phyloP scores from a whole-genome alignment of 2,329 filamentous ascomycete genomes.

The Neonectria neomacrospora region DNA sequence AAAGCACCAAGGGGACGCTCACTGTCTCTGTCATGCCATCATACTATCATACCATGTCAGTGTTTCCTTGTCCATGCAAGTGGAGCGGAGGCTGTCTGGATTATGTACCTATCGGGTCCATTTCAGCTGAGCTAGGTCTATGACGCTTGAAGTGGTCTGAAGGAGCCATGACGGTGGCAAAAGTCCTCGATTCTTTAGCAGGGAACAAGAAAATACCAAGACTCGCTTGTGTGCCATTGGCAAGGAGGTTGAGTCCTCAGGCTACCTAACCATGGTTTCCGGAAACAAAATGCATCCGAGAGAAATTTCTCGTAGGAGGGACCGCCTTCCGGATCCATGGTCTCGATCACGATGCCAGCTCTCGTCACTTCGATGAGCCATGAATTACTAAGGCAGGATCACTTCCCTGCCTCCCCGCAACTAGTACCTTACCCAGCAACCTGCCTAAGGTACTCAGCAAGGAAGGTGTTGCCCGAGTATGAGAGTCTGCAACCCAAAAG shows the following conservation, averaged over 20 bases:
- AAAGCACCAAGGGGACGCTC: not conserved
- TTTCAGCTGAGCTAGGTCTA: not conserved
- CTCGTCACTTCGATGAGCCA: not conserved
- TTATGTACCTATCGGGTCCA: not conserved
- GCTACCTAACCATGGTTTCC: not conserved
- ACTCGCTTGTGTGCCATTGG: not conserved
- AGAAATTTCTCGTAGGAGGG: not conserved
- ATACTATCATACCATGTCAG: not conserved
- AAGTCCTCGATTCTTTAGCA: not conserved
- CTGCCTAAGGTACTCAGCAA: too few relatives aligned
- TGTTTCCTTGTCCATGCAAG: constrained; percentile 12
- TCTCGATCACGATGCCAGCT: not conserved
- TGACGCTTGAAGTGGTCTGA: not conserved
- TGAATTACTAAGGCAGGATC: not conserved
- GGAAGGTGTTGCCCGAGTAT: not conserved
- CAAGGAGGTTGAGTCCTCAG: not conserved
- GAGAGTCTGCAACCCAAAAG: not conserved
- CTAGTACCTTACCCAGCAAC: not conserved
- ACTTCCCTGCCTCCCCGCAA: not conserved
- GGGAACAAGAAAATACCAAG: not conserved
- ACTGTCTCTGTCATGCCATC: constrained; percentile 1
- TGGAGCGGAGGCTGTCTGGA: constrained; percentile 1
- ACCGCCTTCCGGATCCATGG: not conserved
- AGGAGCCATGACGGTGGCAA: not conserved
- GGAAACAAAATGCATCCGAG: not conserved